phyloP scores from a whole-genome alignment of 768 basidiomycete species.

The Hypholoma fasciculare region DNA sequence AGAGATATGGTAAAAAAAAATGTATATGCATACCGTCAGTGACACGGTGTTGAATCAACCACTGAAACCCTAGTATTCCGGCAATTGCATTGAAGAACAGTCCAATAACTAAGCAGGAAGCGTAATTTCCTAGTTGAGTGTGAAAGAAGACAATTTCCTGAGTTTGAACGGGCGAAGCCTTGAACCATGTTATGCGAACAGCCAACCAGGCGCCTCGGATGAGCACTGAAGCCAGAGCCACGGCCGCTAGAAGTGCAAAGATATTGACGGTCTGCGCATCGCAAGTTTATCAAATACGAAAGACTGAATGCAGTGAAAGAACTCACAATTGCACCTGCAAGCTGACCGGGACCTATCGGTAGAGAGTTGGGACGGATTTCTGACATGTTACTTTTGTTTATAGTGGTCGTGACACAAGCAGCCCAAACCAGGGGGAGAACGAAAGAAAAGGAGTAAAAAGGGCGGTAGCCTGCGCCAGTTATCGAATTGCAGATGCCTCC shows the following conservation, averaged over 20 bases:
- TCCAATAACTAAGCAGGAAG: constrained; percentile 59
- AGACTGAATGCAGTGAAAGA: neutral
- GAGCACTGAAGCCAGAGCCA: constrained; percentile 52
- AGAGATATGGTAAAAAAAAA: neutral
- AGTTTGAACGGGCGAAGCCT: constrained; percentile 22
- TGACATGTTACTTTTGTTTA: constrained; percentile 6
- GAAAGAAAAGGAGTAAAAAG: constrained; percentile 16
- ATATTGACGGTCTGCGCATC: constrained; percentile 42
- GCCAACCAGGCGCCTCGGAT: constrained; percentile 50
- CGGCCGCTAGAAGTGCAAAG: constrained; percentile 54
- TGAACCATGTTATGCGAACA: constrained; percentile 30
- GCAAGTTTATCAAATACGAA: neutral
- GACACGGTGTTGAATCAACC: constrained; percentile 46
- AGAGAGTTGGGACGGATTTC: constrained; percentile 22
- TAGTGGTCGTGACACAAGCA: too few relatives aligned
- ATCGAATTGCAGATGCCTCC: constrained; percentile 22
- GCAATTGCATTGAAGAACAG: constrained; percentile 54
- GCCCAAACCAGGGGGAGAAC: neutral
- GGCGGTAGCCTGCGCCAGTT: constrained; percentile 43
- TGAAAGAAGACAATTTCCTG: constrained; percentile 64
- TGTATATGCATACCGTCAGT: constrained; percentile 40
- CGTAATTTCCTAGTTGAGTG: constrained; percentile 71
- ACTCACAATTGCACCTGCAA: constrained; percentile 40
- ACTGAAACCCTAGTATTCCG: constrained; percentile 54
- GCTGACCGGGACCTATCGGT: constrained; percentile 28